A percentile compares a stretch with the other conserved stretches of the same genome.
These are phyloP conservation scores for Nannochloropsis granulata DNA, from an alignment of 108 stramenopile species.

Conservation along the genomic window DNA sequence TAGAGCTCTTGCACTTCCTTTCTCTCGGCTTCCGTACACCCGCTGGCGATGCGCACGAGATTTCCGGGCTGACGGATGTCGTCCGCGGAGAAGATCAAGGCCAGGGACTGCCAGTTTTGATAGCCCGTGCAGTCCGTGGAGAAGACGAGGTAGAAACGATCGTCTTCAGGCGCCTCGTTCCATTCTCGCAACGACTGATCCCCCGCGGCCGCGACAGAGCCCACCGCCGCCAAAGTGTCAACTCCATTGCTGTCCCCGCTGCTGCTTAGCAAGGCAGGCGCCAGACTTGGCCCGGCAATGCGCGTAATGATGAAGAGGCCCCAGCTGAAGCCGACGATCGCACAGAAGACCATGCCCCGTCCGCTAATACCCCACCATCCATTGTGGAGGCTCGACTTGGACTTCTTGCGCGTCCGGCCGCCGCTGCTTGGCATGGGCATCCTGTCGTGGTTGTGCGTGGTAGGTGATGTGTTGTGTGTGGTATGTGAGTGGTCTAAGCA, in stretches of 20 bases:
- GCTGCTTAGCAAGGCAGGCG: background rate
- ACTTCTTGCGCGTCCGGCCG: background rate
- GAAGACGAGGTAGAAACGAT: constrained; percentile 34
- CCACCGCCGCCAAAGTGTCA: background rate
- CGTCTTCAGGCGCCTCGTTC: background rate
- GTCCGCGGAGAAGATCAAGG: constrained; percentile 29
- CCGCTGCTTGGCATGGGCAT: background rate
- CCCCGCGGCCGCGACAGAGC: background rate
- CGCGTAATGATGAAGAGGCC: background rate
- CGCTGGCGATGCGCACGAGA: constrained; percentile 29
- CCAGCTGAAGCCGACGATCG: background rate
- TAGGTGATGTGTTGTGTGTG: too few relatives aligned
- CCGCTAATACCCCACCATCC: background rate
- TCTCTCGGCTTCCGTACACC: constrained; percentile 18
- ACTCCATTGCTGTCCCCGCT: background rate
- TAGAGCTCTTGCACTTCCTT: constrained; percentile 10
- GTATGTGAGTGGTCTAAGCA: too few relatives aligned
- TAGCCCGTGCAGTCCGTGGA: constrained; percentile 40
- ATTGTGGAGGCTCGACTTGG: background rate
- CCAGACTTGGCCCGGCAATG: background rate
- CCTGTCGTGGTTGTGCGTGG: background rate
- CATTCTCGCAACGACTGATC: background rate
- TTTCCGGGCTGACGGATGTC: background rate
- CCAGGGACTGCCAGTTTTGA: constrained; percentile 40
- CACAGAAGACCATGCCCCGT: background rate